A percentile compares a stretch with the other conserved stretches of the same genome.
These are phyloP conservation scores for Tubosaeta sp. DNA, from an alignment of 768 basidiomycete species.

Conservation along the genomic window DNA sequence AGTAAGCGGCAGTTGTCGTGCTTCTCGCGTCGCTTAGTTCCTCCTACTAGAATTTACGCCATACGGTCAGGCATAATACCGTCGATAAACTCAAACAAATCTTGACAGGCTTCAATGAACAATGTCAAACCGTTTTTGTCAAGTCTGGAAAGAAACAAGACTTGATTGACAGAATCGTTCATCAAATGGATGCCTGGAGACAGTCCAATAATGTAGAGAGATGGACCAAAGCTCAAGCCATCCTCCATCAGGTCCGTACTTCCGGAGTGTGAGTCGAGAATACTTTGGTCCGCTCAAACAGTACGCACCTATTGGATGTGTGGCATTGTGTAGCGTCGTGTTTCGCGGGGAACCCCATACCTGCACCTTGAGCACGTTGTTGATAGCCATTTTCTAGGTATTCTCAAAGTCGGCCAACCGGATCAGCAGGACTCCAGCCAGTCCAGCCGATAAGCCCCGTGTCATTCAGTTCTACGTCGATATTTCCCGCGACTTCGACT, in stretches of 20 bases:
- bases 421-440: constrained; percentile 23
- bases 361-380: constrained; percentile 5
- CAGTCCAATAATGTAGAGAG: constrained; percentile 51
- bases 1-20: constrained; percentile 36
- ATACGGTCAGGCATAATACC: constrained; percentile 70
- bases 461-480: constrained; percentile 20
- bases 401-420: constrained; percentile 23
- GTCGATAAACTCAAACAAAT: constrained; percentile 86
- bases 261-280: constrained; percentile 57
- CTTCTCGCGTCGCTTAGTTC: constrained; percentile 14
- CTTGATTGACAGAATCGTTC: constrained; percentile 71
- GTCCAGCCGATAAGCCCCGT: constrained; percentile 16
- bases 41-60: constrained; percentile 61
- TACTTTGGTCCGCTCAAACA: constrained; percentile 9
- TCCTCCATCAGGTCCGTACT: constrained; percentile 63
- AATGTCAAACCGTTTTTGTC: constrained; percentile 61
- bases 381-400: constrained; percentile 25
- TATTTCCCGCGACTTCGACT: constrained; percentile 27
- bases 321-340: constrained; percentile 8
- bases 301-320: constrained; percentile 8
- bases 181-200: constrained; percentile 59
- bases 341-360: constrained; percentile 3
- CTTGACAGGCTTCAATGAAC: constrained; percentile 71
- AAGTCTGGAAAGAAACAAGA: constrained; percentile 88
- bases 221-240: constrained; percentile 65